These are phyloP conservation scores for Ricinus communis DNA, from an alignment of 345 rosid species.

Conservation along the genomic window DNA sequence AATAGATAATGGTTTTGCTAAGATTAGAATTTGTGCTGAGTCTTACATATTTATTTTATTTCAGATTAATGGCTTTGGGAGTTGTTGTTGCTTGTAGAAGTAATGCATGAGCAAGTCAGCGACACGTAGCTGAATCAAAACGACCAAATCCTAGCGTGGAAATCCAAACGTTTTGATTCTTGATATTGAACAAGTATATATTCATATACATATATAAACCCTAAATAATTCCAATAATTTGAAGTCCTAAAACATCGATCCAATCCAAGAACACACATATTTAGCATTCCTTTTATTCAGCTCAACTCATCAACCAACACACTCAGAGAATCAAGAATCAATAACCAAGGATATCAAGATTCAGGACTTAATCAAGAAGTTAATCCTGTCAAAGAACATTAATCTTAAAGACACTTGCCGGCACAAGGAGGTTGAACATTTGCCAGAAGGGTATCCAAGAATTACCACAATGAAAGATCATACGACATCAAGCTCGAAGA, in stretches of 20 bases:
- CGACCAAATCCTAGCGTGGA: background rate
- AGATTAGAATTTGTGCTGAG: too few species aligned
- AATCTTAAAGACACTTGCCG: background rate
- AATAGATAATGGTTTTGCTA: too few species aligned
- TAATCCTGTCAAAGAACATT: background rate
- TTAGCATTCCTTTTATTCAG: too few species aligned
- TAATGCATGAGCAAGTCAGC: background rate
- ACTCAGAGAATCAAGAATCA: background rate
- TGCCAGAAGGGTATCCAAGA: conserved; percentile 1
- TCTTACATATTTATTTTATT: too few species aligned
- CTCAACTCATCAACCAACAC: background rate
- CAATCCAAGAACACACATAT: too few species aligned
- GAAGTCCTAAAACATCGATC: too few species aligned
- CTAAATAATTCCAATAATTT: background rate
- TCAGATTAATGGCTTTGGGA: too few species aligned
- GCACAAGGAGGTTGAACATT: background rate
- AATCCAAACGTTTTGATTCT: background rate
- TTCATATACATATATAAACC: background rate
- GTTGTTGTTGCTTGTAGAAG: background rate
- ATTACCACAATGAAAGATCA: too few species aligned
- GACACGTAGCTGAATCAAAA: background rate
- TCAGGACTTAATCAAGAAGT: background rate
- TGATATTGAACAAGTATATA: background rate
- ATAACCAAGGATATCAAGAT: background rate
- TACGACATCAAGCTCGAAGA: background rate